Evolutionary conservation across 371 early-diverging fungal species (phyloP).

Genomic region (Apophysomyces variabilis): DNA sequence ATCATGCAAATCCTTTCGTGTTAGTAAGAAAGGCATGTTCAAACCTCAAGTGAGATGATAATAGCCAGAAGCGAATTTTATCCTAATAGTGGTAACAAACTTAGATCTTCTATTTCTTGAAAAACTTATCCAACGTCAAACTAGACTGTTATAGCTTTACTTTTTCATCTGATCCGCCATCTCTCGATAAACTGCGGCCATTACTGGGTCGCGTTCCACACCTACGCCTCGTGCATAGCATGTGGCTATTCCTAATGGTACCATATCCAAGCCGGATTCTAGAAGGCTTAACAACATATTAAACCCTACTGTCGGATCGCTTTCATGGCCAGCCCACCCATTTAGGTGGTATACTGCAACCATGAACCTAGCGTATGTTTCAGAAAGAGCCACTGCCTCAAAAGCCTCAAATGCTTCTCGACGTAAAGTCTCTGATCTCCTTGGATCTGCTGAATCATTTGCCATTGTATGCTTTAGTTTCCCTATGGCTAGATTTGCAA

Average conservation of each 20-base stretch:
- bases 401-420: constrained; percentile 23
- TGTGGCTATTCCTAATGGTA: constrained; percentile 23
- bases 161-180: not conserved
- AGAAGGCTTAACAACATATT: constrained; percentile 17
- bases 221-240: constrained; percentile 35
- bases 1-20: too few relatives aligned
- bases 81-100: too few relatives aligned
- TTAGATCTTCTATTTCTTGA: too few relatives aligned
- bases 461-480: constrained; percentile 26
- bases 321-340: constrained; percentile 24
- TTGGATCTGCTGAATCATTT: not conserved
- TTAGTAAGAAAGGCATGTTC: too few relatives aligned
- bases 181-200: constrained; percentile 9
- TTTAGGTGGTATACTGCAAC: constrained; percentile 31
- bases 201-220: constrained; percentile 14
- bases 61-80: too few relatives aligned
- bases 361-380: constrained; percentile 25
- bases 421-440: not conserved
- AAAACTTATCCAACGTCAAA: too few relatives aligned
- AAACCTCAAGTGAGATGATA: too few relatives aligned
- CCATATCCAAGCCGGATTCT: constrained; percentile 16
- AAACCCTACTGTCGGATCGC: constrained; percentile 20
- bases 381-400: constrained; percentile 4
- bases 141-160: not conserved
- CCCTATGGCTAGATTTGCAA: constrained; percentile 29